Evolutionary conservation across 202 grass and related monocot genomes (phyloP), one percentile per base, ranked within the genome.

Genomic region (Setaria viridis): DNA sequence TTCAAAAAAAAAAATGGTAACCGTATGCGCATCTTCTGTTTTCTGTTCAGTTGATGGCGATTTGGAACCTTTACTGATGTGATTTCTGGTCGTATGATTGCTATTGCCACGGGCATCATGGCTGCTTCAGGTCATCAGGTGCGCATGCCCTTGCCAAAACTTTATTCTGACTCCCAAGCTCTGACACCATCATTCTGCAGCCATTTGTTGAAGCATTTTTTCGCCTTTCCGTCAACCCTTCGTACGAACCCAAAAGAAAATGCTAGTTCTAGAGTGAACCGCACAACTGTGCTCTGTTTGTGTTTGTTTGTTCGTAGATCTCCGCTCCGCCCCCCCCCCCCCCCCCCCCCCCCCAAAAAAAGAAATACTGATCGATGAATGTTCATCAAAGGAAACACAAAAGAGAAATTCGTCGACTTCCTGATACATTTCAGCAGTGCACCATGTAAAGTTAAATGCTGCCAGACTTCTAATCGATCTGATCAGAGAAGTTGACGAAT

Each of bases 141-240:
- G 70, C 85, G 37, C 85, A 59, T 41, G 39, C 39, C 39, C 0
- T 41, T 87, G 78, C 85, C 70, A 56, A 54, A 70, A 72, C 49
- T 49, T 79, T 81, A 35, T 6, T 58, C 62, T 80, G 60, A 76
- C 49, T 39, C 29, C 70, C 73, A 43, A 68, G 49, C 29, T 30
- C 78, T 60, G 51, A 67, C 50, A 82, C 9, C 39, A 82, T 81
- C 76, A 81, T 34, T 29, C 58, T 86, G 55, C 56, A 46, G 10
- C 9, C 20, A 51, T 63, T 72, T 57, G 48, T 6, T 37, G 4
- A 32, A 46, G 75, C 39, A 41, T 41, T 6, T 41, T 41, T 41
- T 41, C 4, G 39, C 5, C 39, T 41, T 41, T 41, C 6, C 39
- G 57, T 42, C 84, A 54, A 78, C 16, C 32, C 12, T 59, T 17